Conservation (phyloP, 345 rosid genomes). For the Camelina sativa region DNA sequence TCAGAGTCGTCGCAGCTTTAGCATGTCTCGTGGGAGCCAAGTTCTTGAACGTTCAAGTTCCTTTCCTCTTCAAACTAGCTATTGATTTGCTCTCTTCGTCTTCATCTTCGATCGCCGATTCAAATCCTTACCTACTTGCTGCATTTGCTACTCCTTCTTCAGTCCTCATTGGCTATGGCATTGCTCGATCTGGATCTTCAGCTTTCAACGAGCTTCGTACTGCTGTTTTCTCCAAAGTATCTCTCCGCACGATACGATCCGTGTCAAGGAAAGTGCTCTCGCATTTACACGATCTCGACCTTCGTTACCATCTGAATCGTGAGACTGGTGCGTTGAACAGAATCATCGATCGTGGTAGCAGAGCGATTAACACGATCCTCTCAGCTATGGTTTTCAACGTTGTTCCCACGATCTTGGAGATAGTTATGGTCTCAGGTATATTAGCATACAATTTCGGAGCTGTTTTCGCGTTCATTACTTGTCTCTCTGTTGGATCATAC, state of each 20-base stretch:
- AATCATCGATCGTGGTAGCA: constrained; percentile 94
- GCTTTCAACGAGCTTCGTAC: constrained; percentile 92
- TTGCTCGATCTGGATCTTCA: constrained; percentile 77
- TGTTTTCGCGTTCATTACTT: constrained; percentile 80
- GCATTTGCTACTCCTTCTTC: constrained; percentile 85
- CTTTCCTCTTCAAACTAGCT: constrained; percentile 88
- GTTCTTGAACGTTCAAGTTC: constrained; percentile 86
- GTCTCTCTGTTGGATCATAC: constrained; percentile 79
- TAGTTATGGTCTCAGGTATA: constrained; percentile 88
- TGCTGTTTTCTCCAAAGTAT: constrained; percentile 87
- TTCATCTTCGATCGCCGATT: constrained; percentile 51
- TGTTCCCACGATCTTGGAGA: constrained; percentile 89
- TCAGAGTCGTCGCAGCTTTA: constrained; percentile 77
- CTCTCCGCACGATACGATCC: constrained; percentile 78
- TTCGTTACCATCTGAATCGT: constrained; percentile 87
- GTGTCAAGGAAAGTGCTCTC: constrained; percentile 89
- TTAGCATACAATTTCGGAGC: constrained; percentile 94
- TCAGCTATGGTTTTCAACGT: constrained; percentile 92
- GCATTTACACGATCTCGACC: constrained; percentile 86
- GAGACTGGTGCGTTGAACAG: constrained; percentile 94
- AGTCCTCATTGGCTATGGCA: constrained; percentile 83
- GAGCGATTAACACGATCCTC: constrained; percentile 86
- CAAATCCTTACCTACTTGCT: constrained; percentile 62
- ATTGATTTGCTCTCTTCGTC: constrained; percentile 79
- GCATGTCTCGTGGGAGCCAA: constrained; percentile 84